Base-by-base conservation (phyloP, 768 basidiomycete genomes). In the Tylopilus balloui region DNA sequence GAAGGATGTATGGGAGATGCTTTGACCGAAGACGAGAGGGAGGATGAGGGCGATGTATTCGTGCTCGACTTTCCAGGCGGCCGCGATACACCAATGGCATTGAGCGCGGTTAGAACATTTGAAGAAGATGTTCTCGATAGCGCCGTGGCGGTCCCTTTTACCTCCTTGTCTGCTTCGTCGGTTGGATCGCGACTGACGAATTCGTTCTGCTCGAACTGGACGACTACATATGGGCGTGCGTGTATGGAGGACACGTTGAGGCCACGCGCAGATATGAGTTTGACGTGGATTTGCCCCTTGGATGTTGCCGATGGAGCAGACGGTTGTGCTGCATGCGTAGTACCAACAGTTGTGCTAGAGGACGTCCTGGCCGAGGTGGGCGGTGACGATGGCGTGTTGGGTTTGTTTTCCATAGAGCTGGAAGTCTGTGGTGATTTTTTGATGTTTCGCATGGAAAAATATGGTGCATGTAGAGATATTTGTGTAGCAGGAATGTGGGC, bases 161-260 rank as follows among this genome's bases (percentile, higher is more conserved):
- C 87, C 69, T 92, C 89, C 74, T 89, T 92, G 73, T 88, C 89
- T 15, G 77, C 73, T 67, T 91, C 89, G 56, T 83, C 80, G 21
- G 86, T 88, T 23, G 92, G 90, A 67, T 95, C 90, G 38, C 96
- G 75, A 59, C 84, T 85, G 67, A 99, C 85, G 64, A 97, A 99
- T 71, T 99, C 96, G 77, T 92, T 97, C 70, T 98, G 89, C 74
- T 99, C 96, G 70, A 97, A 99, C 69, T 93, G 88, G 58, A 94
- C 93, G 66, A 98, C 94, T 59, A 93, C 89, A 67, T 99, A 98
- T 15, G 93, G 90, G 0, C 83, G 76, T 4, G 88, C 82, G 53
- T 74, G 66, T 36, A 78, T 60, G 13, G 83, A 78, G 37, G 77
- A 76, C 45, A 92, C 85, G 55, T 83, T 83, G 65, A 99, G 84